phyloP scores from a whole-genome alignment of 345 rosid species.

The Excoecaria agallocha region DNA sequence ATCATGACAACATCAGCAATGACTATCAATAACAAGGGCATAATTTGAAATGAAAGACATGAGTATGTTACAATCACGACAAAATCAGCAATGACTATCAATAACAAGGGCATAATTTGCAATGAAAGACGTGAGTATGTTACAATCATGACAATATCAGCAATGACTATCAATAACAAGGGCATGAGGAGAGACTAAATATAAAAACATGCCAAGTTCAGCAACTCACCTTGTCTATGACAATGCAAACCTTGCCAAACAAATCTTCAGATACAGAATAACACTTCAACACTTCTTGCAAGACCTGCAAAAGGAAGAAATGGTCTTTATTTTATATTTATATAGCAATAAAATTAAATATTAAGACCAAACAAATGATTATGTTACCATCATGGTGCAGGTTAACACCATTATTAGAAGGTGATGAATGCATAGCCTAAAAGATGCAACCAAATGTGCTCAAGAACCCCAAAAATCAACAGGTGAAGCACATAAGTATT shows the following conservation, averaged over 20 bases:
- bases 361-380: not conserved
- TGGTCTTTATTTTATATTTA: not conserved
- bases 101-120: not conserved
- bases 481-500: too few relatives aligned
- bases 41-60: not conserved
- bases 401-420: not conserved
- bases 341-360: not conserved
- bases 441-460: not conserved
- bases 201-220: constrained; percentile 9
- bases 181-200: not conserved
- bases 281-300: constrained; percentile 74
- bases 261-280: constrained; percentile 64
- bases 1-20: constrained; percentile 15
- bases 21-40: constrained; percentile 6
- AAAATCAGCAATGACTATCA: constrained; percentile 16
- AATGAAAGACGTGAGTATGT: not conserved
- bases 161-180: constrained; percentile 10
- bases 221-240: constrained; percentile 83
- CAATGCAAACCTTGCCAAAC: constrained; percentile 80
- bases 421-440: not conserved
- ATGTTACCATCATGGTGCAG: not conserved
- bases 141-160: constrained; percentile 13
- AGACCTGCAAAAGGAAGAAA: constrained; percentile 46
- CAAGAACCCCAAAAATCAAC: too few relatives aligned
- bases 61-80: not conserved